Base-by-base conservation (phyloP, 2,329 filamentous ascomycete genomes). In the Calonectria fujianensis region DNA sequence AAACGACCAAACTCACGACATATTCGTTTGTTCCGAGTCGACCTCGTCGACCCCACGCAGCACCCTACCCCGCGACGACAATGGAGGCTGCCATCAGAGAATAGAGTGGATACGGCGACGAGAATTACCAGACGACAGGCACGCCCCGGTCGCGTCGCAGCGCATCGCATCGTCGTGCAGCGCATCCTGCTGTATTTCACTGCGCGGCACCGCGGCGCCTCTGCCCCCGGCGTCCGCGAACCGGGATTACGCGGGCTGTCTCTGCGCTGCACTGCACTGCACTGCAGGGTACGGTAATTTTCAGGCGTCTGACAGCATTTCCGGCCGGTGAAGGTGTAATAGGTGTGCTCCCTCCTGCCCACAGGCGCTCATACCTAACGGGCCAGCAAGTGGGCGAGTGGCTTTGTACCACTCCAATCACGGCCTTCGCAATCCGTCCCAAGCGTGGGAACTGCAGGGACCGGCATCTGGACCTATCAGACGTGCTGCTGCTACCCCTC, bases 361-460 rank as follows among this genome's bases (percentile, higher is more conserved):
- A 64, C 27, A 24, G 20, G 32, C 29, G 37, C 52, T 68, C 29
- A 51, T 32, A 69, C 39, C 57, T 29, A 41, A 66, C 35, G 27
- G 16, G 64, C 29, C 13, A 51, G 45, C 29, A 35, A 57, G 52
- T 69, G 59, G 57, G n/a, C 39, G 61, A 66, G 63, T 27, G n/a
- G 57, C 67, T 39, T 45, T n/a, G 50, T 29, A 31, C 41, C 9
- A 41, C 50, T 24, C 66, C 65, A 73, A 73, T 73, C 71, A 61
- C 68, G 54, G 51, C 54, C 57, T 48, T 61, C 37, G 61, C 24
- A 45, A 37, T 65, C 54, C 18, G 29, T 54, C 70, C 71, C 71
- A 64, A 69, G 70, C 52, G 57, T 73, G 59, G 31, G 50, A 67
- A 66, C 72, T 70, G 72, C 72, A 73, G 72, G 71, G 72, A 70